These are phyloP conservation scores for Cichorium intybus DNA, from an alignment of 140 eudicot genomes.

Conservation along the genomic window DNA sequence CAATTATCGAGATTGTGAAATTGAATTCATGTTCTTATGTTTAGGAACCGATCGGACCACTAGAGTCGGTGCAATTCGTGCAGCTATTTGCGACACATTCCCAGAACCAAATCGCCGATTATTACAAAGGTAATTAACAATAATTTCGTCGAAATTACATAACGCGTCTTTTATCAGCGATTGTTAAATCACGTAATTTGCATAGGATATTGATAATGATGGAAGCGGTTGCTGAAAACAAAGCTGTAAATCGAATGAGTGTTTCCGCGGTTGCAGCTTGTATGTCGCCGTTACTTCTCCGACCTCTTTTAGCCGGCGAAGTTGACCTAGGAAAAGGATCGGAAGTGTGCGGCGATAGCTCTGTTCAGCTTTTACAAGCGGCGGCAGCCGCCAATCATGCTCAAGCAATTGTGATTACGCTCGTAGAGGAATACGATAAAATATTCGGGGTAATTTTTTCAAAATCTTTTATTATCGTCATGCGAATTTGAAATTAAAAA, in stretches of 20 bases:
- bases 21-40: neutral
- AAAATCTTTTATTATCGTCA: neutral
- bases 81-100: constrained; percentile 88
- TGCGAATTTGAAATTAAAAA: neutral
- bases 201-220: constrained; percentile 86
- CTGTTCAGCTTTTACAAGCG: constrained; percentile 92
- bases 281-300: constrained; percentile 95
- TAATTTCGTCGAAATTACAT: neutral
- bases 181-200: neutral
- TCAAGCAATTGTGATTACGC: constrained; percentile 78
- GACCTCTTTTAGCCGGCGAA: constrained; percentile 95
- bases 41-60: constrained; percentile 75
- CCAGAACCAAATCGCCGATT: constrained; percentile 98
- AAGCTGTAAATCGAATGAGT: constrained; percentile 81
- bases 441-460: constrained; percentile 79
- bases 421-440: constrained; percentile 87
- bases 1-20: too few relatives aligned
- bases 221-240: constrained; percentile 79
- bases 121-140: constrained; percentile 68
- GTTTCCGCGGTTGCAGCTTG: constrained; percentile 98
- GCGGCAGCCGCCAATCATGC: constrained; percentile 99
- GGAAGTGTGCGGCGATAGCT: constrained; percentile 80
- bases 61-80: constrained; percentile 69
- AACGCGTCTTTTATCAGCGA: neutral
- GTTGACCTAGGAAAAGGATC: constrained; percentile 75